Conservation (phyloP, 1,139 yeast species). For the Geotrichum carabidarum region DNA sequence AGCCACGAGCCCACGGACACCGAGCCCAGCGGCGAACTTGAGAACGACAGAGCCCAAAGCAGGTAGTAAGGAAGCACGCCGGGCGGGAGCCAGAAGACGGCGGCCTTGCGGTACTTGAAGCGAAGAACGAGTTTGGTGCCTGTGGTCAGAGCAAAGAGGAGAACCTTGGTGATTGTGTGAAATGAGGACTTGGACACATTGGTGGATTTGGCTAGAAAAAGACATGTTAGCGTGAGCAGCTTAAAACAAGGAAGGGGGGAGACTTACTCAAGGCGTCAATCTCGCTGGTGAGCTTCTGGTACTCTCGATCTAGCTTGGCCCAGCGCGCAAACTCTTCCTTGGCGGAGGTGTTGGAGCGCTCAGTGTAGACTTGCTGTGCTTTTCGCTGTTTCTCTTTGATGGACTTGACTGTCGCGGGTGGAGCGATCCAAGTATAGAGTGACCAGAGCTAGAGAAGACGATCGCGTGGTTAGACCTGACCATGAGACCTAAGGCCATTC, state of each 20-base stretch:
- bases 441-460: conserved; percentile 38
- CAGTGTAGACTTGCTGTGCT: conserved; percentile 46
- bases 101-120: conserved; percentile 52
- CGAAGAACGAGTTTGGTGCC: conserved; percentile 47
- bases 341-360: conserved; percentile 64
- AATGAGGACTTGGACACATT: conserved; percentile 41
- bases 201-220: conserved; percentile 35
- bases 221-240: conserved; percentile 5
- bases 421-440: conserved; percentile 39
- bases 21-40: conserved; percentile 49
- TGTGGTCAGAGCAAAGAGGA: conserved; percentile 32
- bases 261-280: conserved; percentile 39
- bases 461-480: not conserved
- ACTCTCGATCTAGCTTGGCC: conserved; percentile 82
- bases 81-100: conserved; percentile 58
- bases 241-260: not conserved
- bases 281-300: conserved; percentile 54
- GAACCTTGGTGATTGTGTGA: conserved; percentile 30
- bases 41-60: conserved; percentile 57
- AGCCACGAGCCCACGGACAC: conserved; percentile 41
- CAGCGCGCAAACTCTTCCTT: conserved; percentile 94
- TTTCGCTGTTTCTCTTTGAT: conserved; percentile 44
- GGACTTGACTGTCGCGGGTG: conserved; percentile 36
- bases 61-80: conserved; percentile 54
- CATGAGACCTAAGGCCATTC: conserved; percentile 14